Evolutionary conservation across 78 protist genomes (phyloP).

Genomic region (Pigoraptor vietnamica): DNA sequence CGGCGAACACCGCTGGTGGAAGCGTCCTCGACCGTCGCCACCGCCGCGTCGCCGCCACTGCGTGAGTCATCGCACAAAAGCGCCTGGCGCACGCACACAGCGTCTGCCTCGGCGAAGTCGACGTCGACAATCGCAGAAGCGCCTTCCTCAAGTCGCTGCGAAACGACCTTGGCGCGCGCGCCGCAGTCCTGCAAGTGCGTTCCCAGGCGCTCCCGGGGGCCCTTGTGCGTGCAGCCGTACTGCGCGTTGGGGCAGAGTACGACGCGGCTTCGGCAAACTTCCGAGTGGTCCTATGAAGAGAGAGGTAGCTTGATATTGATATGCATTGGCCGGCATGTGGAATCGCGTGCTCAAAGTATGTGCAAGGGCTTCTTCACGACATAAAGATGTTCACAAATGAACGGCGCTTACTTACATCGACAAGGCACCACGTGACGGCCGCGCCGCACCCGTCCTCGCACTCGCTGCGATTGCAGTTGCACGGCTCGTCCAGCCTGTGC

Average conservation of each 20-base stretch:
- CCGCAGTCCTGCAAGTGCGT: background rate
- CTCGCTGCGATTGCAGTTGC: background rate
- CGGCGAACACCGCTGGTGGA: background rate
- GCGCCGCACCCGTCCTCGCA: background rate
- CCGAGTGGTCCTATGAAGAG: background rate
- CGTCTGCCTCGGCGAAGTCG: background rate
- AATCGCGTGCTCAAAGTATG: too few relatives aligned
- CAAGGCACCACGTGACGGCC: background rate
- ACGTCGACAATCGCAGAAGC: background rate
- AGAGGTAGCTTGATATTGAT: too few relatives aligned
- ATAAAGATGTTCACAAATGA: background rate
- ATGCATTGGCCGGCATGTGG: too few relatives aligned
- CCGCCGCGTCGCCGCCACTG: background rate
- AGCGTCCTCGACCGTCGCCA: background rate
- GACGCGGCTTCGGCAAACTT: background rate
- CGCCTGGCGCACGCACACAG: background rate
- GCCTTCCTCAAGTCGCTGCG: background rate
- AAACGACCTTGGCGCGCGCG: background rate
- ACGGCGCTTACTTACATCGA: background rate
- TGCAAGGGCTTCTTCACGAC: too few relatives aligned
- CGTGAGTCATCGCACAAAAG: background rate
- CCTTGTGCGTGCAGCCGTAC: background rate
- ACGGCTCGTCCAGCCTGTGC: background rate
- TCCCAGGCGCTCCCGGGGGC: background rate
- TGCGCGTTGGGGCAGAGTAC: background rate